Conservation (phyloP, 495 filamentous ascomycete species). For the Apodospora peruviana region DNA sequence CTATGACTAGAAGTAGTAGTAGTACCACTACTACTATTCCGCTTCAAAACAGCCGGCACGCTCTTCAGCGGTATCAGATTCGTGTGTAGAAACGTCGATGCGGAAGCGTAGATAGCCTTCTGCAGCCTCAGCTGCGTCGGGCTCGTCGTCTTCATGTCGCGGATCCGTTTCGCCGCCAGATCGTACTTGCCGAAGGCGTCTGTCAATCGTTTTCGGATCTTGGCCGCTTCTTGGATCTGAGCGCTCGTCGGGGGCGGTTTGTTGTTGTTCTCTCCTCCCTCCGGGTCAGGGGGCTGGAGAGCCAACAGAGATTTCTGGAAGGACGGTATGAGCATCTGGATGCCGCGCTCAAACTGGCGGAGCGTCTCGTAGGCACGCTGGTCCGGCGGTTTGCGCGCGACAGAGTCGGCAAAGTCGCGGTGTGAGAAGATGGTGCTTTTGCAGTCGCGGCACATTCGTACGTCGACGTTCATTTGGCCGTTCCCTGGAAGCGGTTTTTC, state of each 20-base stretch:
- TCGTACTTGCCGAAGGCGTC: slow-evolving; percentile 92
- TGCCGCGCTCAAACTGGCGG: slow-evolving; percentile 83
- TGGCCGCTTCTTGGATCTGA: slow-evolving; percentile 82
- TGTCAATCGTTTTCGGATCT: slow-evolving; percentile 82
- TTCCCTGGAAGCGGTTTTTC: slow-evolving; percentile 51
- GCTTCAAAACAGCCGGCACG: slow-evolving; percentile 74
- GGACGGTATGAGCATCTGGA: slow-evolving; percentile 73
- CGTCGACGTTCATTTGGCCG: slow-evolving; percentile 61
- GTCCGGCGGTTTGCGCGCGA: slow-evolving; percentile 64
- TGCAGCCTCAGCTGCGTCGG: slow-evolving; percentile 73
- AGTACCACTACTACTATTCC: slow-evolving; percentile 41
- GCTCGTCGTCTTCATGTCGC: slow-evolving; percentile 66
- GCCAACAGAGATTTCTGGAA: slow-evolving; percentile 76
- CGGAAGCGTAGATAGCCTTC: slow-evolving; percentile 76
- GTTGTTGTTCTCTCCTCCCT: slow-evolving; percentile 52
- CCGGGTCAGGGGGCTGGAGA: slow-evolving; percentile 40
- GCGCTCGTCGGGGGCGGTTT: slow-evolving; percentile 62
- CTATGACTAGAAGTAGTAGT: slow-evolving; percentile 27
- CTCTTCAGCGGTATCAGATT: slow-evolving; percentile 91
- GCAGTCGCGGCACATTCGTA: slow-evolving; percentile 91
- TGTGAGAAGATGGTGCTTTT: slow-evolving; percentile 76
- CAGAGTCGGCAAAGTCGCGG: slow-evolving; percentile 70
- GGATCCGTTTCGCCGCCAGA: slow-evolving; percentile 72
- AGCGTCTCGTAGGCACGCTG: slow-evolving; percentile 82
- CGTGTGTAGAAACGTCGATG: slow-evolving; percentile 77